Base-by-base conservation (phyloP, 2,329 filamentous ascomycete species). In the Fragosphaeria purpurea region DNA sequence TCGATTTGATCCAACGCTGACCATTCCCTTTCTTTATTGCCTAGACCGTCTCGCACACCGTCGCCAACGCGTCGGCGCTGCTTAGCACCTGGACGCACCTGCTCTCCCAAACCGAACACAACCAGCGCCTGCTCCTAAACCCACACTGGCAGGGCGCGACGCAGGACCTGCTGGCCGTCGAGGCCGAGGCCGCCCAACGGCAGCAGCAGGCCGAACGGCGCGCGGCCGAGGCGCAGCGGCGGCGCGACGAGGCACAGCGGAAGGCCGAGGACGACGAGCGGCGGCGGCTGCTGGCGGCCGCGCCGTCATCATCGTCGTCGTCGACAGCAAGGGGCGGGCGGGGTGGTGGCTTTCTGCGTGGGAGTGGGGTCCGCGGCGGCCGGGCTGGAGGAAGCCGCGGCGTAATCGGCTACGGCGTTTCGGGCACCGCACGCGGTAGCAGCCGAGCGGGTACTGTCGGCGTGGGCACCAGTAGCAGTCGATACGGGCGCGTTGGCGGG, bases 41-140 rank as follows among this genome's bases (percentile, higher is more conserved):
- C 22, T 47, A 87, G 86, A 94, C 85, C 31, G 90, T 97, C 38
- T 85, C 85, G 49, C 78, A 79, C 55, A 96, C 93, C 4, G 89
- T 97, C 41, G 78, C 79, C 57, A 91, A 90, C 50, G 89, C 93
- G 4, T 94, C 90, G 11, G 86, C 86, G 1, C 78, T 98, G 11
- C 81, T 98, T 35, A 89, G 94, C 60, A 95, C 90, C 12, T 98
- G 91, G 91, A 95, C 89, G 7, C 83, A 89, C 48, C 96, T 98
- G 57, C 79, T 98, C 10, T 93, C 88, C 6, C 93, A 98, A 67
- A 96, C 93, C 5, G 93, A 98, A 68, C 93, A 98, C 68, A 97
- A 95, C 63, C 90, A 97, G 66, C 83, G 93, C 31, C 73, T 98
- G 47, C 84, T 98, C 43, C 75, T 97, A 44, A 86, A 95, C 62